Conservation (phyloP, 2,329 filamentous ascomycete genomes). For the Trichoderma cornu-damae region DNA sequence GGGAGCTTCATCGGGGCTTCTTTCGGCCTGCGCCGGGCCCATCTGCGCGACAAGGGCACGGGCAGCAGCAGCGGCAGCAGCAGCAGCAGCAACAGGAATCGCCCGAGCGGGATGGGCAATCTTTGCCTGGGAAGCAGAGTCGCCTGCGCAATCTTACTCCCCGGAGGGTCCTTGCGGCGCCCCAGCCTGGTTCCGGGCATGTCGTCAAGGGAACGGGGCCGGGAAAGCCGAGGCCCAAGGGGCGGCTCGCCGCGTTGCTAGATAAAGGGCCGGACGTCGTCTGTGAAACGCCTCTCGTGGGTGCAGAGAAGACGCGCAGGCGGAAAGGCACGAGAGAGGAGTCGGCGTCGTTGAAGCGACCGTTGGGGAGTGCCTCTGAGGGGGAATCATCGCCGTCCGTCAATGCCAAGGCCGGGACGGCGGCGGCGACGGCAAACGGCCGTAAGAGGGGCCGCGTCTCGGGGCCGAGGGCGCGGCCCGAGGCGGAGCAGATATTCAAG, state of each 20-base stretch:
- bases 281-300: slow-evolving; percentile 3
- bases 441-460: slow-evolving; percentile 42
- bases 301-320: not conserved
- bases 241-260: slow-evolving; percentile 22
- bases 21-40: slow-evolving; percentile 22
- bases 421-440: slow-evolving; percentile 23
- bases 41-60: not conserved
- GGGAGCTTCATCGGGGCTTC: slow-evolving; percentile 30
- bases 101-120: not conserved
- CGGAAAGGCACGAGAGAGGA: not conserved
- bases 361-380: not conserved
- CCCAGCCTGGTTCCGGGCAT: not conserved
- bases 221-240: slow-evolving; percentile 22
- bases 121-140: not conserved
- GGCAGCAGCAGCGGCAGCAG: not conserved
- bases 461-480: slow-evolving; percentile 43
- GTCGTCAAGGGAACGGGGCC: slow-evolving; percentile 26
- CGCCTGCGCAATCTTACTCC: slow-evolving; percentile 19
- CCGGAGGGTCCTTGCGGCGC: slow-evolving; percentile 18
- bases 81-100: not conserved
- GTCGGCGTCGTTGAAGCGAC: not conserved
- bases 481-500: slow-evolving; percentile 54
- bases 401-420: slow-evolving; percentile 5
- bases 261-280: slow-evolving; percentile 17
- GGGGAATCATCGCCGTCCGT: slow-evolving; percentile 1